Conservation (phyloP, 139 green algal species). For the Pleodorina starrii region DNA sequence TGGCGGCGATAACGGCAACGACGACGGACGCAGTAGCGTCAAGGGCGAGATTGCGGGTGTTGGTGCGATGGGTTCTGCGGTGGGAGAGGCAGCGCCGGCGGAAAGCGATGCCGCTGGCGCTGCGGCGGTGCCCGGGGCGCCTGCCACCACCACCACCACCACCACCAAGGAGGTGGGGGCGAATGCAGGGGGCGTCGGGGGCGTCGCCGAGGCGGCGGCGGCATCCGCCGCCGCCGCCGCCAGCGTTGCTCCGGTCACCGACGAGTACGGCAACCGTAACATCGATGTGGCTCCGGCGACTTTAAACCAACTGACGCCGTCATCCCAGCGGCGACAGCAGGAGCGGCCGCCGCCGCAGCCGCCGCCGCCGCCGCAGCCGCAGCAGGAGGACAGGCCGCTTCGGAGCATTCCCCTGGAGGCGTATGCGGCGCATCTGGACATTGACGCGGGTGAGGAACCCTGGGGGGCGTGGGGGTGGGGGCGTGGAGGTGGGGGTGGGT, state of each 20-base stretch:
- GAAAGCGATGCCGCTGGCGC: background rate
- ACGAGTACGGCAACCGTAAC: constrained; percentile 14
- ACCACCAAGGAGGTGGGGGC: background rate
- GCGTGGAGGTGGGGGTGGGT: background rate
- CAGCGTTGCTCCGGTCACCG: background rate
- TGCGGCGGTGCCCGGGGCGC: too few species aligned
- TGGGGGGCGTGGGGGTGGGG: too few species aligned
- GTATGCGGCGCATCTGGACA: background rate
- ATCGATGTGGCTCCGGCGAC: background rate
- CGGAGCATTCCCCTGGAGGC: background rate
- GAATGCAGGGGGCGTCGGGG: background rate
- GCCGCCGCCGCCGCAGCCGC: background rate
- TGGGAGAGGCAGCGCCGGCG: background rate
- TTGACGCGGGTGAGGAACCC: constrained; percentile 14
- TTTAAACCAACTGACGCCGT: background rate
- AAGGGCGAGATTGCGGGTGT: background rate
- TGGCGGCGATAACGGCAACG: background rate
- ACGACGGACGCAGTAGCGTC: background rate
- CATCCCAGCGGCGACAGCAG: too few species aligned
- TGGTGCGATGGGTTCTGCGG: background rate
- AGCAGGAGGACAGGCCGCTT: background rate
- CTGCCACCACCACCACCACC: too few species aligned
- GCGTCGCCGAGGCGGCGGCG: background rate
- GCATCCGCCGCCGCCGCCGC: background rate
- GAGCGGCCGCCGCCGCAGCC: background rate